Evolutionary conservation across 2,329 filamentous ascomycete species (phyloP), one percentile per base, ranked within the genome.

Genomic region (Microdochium bolleyi): DNA sequence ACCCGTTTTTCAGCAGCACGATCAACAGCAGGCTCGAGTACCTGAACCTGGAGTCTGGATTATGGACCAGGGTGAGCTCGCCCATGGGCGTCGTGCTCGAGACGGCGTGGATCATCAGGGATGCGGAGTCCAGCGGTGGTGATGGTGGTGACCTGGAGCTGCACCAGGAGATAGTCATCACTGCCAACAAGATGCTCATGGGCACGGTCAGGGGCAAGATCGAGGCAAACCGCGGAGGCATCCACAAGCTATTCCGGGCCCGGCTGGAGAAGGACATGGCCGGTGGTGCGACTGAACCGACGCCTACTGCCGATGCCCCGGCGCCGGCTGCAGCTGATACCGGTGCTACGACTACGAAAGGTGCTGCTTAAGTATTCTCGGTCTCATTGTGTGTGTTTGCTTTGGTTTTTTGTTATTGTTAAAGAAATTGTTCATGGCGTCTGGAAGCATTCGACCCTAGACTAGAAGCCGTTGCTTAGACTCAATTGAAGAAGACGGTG

Each of bases 21-120:
- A 74, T 82, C 7, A 70, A 76, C 51, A 80, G 77, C 66, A 73
- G 64, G 5, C 78, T 79, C 60, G 78, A 82, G 64, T 76, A 82
- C 55, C 73, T 76, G 19, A 65, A 79, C 55, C 65, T 76, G 19
- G 66, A 67, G n/a, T 68, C 64, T 25, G 79, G 79, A 19, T 59
- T 78, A 7, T 81, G 79, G 61, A 74, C 78, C 44, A 66, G 78
- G 10, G 74, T 81, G 52, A 68, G 67, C 46, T 76, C 75, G 41
- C 78, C 79, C 21, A 59, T 82, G 62, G 71, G 69, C 48, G 67
- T 79, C 32, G 64, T 75, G 2, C 75, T 82, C 70, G 79, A 83
- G 62, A 79, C 78, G 16, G 60, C 70, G 16, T 83, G 79, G 79
- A 54, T 49, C 50, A 53, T 67, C 11, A 9, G 60, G 16, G 67